Evolutionary conservation across 352 stramenopile genomes (phyloP).

Genomic region (Pythium volutum): DNA sequence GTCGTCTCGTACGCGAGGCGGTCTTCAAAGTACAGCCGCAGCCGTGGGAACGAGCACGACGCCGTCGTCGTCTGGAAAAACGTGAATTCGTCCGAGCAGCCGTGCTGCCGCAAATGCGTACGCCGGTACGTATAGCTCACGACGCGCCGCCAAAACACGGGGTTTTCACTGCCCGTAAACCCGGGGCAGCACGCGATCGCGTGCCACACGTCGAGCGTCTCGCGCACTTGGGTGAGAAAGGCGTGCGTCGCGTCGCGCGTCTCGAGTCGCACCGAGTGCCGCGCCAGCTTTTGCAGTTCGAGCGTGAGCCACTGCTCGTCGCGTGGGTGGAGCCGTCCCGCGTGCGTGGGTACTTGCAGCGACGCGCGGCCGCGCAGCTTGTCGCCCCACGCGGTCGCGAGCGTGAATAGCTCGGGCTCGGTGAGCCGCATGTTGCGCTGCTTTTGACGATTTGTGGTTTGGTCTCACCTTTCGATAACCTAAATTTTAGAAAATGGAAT

Average conservation of each 20-base stretch:
- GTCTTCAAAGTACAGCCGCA: constrained; percentile 6
- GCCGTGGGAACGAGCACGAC: neutral
- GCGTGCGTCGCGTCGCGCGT: neutral
- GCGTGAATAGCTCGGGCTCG: neutral
- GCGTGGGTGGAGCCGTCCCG: neutral
- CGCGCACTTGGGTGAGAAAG: neutral
- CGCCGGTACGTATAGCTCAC: constrained; percentile 2
- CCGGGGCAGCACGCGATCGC: constrained; percentile 4
- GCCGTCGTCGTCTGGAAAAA: neutral
- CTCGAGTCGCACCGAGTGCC: constrained; percentile 1
- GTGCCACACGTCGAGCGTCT: constrained; percentile 4
- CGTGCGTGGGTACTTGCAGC: neutral
- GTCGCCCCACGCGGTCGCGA: constrained; percentile 7
- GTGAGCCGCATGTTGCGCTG: neutral
- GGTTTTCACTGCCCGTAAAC: constrained; percentile 3
- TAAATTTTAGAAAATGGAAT: too few relatives aligned
- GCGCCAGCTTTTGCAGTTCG: constrained; percentile 2
- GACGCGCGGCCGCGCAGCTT: constrained; percentile 5
- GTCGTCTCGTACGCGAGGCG: neutral
- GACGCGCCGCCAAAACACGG: constrained; percentile 1
- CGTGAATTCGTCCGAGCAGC: constrained; percentile 2
- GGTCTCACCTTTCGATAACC: too few relatives aligned
- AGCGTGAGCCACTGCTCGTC: constrained; percentile 6
- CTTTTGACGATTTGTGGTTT: too few relatives aligned
- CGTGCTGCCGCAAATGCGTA: constrained; percentile 1